Conservation (phyloP, 1,139 yeast genomes). For the Yamadazyma aaseri region DNA sequence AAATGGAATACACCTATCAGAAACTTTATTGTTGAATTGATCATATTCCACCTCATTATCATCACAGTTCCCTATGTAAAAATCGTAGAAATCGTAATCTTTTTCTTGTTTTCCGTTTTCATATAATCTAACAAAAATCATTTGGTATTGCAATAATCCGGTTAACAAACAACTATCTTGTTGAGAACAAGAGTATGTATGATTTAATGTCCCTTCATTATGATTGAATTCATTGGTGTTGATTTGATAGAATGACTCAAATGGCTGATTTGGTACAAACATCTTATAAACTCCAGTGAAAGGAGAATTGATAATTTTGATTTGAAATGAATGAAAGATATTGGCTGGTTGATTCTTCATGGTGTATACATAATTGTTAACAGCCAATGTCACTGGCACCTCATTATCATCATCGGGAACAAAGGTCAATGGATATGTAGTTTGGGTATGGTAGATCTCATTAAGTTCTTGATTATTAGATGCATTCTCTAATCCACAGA, state of each 20-base stretch:
- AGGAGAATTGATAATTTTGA: conserved; percentile 6
- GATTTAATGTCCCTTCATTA: conserved; percentile 7
- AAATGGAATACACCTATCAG: conserved; percentile 8
- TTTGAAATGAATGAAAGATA: conserved; percentile 7
- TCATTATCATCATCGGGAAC: conserved; percentile 4
- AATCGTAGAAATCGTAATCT: conserved; percentile 8
- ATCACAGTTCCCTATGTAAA: conserved; percentile 10
- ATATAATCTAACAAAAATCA: conserved; percentile 6
- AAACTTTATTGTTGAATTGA: conserved; percentile 7
- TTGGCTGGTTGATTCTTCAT: conserved; percentile 4
- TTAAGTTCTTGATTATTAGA: conserved; percentile 3
- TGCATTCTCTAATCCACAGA: conserved; percentile 7
- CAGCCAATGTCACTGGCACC: conserved; percentile 7
- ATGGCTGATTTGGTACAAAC: conserved; percentile 8
- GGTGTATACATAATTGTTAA: conserved; percentile 7
- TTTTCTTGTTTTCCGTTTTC: conserved; percentile 8
- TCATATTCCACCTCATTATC: conserved; percentile 7
- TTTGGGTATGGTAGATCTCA: conserved; percentile 8
- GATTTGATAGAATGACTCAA: conserved; percentile 6
- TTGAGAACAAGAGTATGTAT: conserved; percentile 9
- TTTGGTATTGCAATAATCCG: conserved; percentile 8
- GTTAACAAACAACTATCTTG: conserved; percentile 9
- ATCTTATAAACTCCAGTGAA: conserved; percentile 9
- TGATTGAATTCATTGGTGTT: conserved; percentile 5
- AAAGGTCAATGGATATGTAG: conserved; percentile 6